Percentiles rank a stretch among this genome's conserved stretches.
These are phyloP conservation scores for Penicillium silybi DNA, from an alignment of 495 filamentous ascomycete genomes.

Conservation along the genomic window DNA sequence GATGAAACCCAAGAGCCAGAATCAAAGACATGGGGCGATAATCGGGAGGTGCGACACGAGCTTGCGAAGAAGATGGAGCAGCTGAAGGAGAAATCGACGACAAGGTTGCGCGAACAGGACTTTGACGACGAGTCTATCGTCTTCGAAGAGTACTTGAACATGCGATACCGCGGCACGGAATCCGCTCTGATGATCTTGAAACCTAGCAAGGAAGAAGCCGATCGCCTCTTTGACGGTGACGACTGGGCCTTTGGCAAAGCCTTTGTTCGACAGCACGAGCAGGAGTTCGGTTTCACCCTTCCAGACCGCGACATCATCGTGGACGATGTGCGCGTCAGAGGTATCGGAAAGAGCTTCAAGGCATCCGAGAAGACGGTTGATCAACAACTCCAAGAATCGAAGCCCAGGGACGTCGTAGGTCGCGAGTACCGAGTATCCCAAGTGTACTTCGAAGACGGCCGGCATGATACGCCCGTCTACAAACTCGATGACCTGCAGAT, in stretches of 20 bases:
- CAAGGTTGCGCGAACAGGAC: slow-evolving; percentile 26
- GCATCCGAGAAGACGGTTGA: slow-evolving; percentile 78
- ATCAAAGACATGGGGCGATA: slow-evolving; percentile 43
- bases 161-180: slow-evolving; percentile 48
- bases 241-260: slow-evolving; percentile 71
- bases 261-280: slow-evolving; percentile 82
- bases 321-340: slow-evolving; percentile 85
- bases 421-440: slow-evolving; percentile 29
- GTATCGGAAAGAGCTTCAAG: slow-evolving; percentile 62
- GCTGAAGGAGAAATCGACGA: slow-evolving; percentile 13
- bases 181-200: slow-evolving; percentile 48
- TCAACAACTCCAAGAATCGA: slow-evolving; percentile 71
- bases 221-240: slow-evolving; percentile 21
- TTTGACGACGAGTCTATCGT: slow-evolving; percentile 31
- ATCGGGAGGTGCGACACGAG: slow-evolving; percentile 7
- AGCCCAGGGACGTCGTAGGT: slow-evolving; percentile 27
- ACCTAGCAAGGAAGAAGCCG: slow-evolving; percentile 36
- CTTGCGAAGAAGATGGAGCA: slow-evolving; percentile 16
- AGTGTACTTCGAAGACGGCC: slow-evolving; percentile 51
- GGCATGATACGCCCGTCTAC: slow-evolving; percentile 75
- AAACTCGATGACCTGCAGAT: slow-evolving; percentile 69
- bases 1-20: slow-evolving; percentile 90
- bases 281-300: slow-evolving; percentile 92
- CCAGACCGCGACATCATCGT: slow-evolving; percentile 81
- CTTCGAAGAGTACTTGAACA: slow-evolving; percentile 46